Evolutionary conservation across 768 basidiomycete genomes (phyloP).

Genomic region (Russula brevipes): DNA sequence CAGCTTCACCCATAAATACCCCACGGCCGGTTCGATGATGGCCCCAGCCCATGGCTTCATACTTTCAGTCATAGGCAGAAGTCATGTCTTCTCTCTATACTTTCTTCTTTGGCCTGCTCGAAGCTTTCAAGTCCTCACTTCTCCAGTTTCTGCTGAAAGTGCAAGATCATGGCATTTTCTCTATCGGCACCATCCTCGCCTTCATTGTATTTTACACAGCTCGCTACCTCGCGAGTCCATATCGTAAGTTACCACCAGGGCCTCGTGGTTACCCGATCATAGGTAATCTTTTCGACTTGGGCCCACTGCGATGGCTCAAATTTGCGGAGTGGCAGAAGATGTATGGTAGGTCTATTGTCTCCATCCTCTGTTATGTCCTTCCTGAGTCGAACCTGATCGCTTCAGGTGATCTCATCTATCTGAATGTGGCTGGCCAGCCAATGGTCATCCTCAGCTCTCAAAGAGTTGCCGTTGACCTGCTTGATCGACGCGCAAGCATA

Average conservation of each 20-base stretch:
- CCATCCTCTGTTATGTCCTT: background rate
- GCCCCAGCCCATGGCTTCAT: too few relatives aligned
- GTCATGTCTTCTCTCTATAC: background rate
- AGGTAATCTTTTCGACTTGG: background rate
- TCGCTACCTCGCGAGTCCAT: slow-evolving; percentile 11
- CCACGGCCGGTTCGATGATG: too few relatives aligned
- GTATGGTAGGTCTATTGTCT: slow-evolving; percentile 3
- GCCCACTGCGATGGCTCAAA: background rate
- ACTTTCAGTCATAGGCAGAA: too few relatives aligned
- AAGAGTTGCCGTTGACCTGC: background rate
- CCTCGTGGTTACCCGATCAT: slow-evolving; percentile 16
- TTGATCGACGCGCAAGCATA: background rate
- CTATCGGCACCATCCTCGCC: background rate
- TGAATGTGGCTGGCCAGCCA: background rate
- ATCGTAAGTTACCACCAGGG: slow-evolving; percentile 1
- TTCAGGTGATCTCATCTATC: background rate
- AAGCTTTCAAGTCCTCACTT: background rate
- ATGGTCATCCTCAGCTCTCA: background rate
- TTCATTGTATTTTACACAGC: background rate
- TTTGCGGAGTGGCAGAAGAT: slow-evolving; percentile 11
- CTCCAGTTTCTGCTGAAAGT: background rate
- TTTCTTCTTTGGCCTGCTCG: background rate
- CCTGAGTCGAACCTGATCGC: too few relatives aligned
- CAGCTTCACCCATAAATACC: too few relatives aligned
- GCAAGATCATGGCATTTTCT: background rate